Evolutionary conservation across 257 asterid species (phyloP), one percentile per base, ranked within the genome.

Genomic region (Osmanthus fragrans): DNA sequence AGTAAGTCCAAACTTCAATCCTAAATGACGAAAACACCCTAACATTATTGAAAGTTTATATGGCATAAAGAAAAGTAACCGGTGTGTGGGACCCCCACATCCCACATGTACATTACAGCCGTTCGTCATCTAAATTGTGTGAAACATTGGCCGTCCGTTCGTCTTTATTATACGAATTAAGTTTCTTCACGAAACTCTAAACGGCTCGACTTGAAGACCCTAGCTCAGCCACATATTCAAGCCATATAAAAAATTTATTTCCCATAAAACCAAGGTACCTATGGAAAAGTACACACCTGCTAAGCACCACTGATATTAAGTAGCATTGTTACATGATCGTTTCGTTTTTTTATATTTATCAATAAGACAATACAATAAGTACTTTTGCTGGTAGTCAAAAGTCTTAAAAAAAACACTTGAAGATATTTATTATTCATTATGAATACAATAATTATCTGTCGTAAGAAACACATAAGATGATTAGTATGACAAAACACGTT

Each of bases 161-260:
- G 34, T 72, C 42, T 60, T 21, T 23, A 66, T 77, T 25, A 54
- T 9, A 25, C 23, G 7, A 7, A 12, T 51, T 21, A 18, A 25
- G 19, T 83, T 74, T 49, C 88, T 80, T 79, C 85, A 77, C 85
- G 89, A 78, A 82, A 82, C 67, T 21, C 32, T 56, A 74, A 73
- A 74, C 77, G 63, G 74, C 71, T 67, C 56, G 67, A 10, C 40
- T 65, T 10, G 63, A 8, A 40, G 47, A 11, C 15, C 72, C 60
- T 60, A 23, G 67, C 67, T 8, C 13, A 23, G 66, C 80, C 68
- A 3, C 73, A 60, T 1, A 21, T 21, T 66, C 45, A 7, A 73
- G 72, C 58, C 70, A 23, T 19, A 7, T 58, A 4, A 12, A 18
- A 18, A 51, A 6, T 5, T 4, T 4, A 60, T 42, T 42, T 42